phyloP scores from a whole-genome alignment of 1,139 yeast species.

The Zygosaccharomyces sapae region DNA sequence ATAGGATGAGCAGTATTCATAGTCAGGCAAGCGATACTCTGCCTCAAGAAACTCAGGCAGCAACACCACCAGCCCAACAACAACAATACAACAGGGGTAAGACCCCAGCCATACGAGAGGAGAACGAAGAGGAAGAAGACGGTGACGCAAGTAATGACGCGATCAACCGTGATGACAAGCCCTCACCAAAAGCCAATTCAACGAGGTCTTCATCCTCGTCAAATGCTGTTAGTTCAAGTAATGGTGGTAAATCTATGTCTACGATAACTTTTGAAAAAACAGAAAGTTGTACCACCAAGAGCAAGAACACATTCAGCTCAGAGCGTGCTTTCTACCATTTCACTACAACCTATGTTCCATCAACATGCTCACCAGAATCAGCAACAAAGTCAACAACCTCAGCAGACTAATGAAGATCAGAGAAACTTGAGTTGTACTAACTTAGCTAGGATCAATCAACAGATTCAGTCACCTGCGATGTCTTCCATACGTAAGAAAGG shows the following conservation, averaged over 20 bases:
- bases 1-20: constrained; percentile 25
- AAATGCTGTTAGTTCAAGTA: constrained; percentile 9
- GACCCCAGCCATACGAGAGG: constrained; percentile 20
- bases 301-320: constrained; percentile 59
- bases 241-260: constrained; percentile 19
- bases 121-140: constrained; percentile 15
- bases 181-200: constrained; percentile 4
- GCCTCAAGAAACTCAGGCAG: constrained; percentile 3
- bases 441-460: constrained; percentile 26
- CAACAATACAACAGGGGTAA: constrained; percentile 9
- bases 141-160: constrained; percentile 1
- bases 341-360: constrained; percentile 42
- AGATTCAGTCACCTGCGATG: constrained; percentile 35
- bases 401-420: constrained; percentile 13
- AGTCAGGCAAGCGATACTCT: constrained; percentile 23
- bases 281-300: constrained; percentile 46
- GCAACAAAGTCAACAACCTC: constrained; percentile 12
- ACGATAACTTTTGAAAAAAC: constrained; percentile 47
- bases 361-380: constrained; percentile 13
- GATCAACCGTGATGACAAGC: constrained; percentile 10
- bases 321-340: constrained; percentile 59
- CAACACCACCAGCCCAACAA: constrained; percentile 4
- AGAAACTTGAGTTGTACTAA: constrained; percentile 9
- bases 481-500: constrained; percentile 24
- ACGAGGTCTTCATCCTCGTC: constrained; percentile 16